These are phyloP conservation scores for Tolypocladium tropicale DNA, from an alignment of 2,329 filamentous ascomycete species.

Conservation along the genomic window DNA sequence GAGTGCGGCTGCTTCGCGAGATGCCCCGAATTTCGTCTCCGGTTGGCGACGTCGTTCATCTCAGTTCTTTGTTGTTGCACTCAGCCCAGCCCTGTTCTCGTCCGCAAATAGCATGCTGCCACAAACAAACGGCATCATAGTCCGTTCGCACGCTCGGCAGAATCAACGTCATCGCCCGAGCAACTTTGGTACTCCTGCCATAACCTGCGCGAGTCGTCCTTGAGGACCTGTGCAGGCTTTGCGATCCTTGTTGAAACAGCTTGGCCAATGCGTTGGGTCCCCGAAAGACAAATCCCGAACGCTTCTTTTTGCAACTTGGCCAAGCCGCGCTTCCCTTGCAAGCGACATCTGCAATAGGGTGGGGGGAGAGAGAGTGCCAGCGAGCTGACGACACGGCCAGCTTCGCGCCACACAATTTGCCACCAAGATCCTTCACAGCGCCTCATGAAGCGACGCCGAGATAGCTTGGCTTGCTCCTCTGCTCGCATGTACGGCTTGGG, in stretches of 20 bases:
- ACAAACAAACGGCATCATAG: not conserved
- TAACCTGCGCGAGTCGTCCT: not conserved
- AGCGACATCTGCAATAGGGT: too few species aligned
- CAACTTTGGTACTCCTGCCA: not conserved
- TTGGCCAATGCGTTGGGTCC: not conserved
- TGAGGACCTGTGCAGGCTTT: not conserved
- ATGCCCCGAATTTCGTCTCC: not conserved
- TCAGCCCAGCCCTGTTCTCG: not conserved
- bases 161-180: not conserved
- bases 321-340: not conserved
- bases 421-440: slow-evolving; percentile 8
- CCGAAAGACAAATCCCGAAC: not conserved
- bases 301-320: not conserved
- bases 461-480: slow-evolving; percentile 23
- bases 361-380: too few species aligned
- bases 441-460: slow-evolving; percentile 24
- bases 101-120: not conserved
- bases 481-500: slow-evolving; percentile 30
- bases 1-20: too few species aligned
- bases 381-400: not conserved
- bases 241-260: not conserved
- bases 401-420: not conserved
- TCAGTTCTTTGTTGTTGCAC: not conserved
- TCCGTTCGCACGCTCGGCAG: not conserved
- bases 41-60: not conserved